phyloP scores from a whole-genome alignment of 805 yeast genomes.

The Suhomyces sp. region DNA sequence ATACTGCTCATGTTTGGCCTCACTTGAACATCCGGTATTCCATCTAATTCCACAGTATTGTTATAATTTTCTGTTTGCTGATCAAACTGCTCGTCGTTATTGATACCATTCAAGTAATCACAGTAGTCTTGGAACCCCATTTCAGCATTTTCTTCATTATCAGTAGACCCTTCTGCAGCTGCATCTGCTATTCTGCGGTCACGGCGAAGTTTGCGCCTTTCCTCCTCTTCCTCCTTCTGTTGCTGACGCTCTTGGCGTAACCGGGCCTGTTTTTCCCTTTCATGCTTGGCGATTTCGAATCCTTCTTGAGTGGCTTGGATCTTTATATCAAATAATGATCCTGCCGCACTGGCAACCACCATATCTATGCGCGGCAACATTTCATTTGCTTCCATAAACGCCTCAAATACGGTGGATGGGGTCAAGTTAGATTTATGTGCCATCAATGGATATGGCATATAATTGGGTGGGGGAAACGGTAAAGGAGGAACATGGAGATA shows the following conservation, averaged over 20 bases:
- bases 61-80: background rate
- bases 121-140: constrained; percentile 21
- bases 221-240: constrained; percentile 5
- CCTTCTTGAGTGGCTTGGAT: constrained; percentile 33
- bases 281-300: constrained; percentile 21
- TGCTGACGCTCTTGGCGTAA: constrained; percentile 1
- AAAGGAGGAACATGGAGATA: constrained; percentile 34
- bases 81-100: background rate
- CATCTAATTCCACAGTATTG: background rate
- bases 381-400: constrained; percentile 35
- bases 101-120: constrained; percentile 15
- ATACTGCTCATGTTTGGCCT: constrained; percentile 4
- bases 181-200: constrained; percentile 4
- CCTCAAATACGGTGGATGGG: constrained; percentile 35
- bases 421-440: constrained; percentile 32
- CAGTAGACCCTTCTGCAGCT: background rate
- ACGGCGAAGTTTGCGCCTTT: constrained; percentile 3
- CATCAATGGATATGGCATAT: constrained; percentile 43
- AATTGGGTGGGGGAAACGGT: constrained; percentile 45
- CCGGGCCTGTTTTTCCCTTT: constrained; percentile 4
- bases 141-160: constrained; percentile 10
- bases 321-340: constrained; percentile 37
- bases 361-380: constrained; percentile 39
- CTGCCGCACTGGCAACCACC: constrained; percentile 48
- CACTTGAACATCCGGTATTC: background rate